Evolutionary conservation across 768 basidiomycete species (phyloP), one percentile per base, ranked within the genome.

Genomic region (Serendipita indica): DNA sequence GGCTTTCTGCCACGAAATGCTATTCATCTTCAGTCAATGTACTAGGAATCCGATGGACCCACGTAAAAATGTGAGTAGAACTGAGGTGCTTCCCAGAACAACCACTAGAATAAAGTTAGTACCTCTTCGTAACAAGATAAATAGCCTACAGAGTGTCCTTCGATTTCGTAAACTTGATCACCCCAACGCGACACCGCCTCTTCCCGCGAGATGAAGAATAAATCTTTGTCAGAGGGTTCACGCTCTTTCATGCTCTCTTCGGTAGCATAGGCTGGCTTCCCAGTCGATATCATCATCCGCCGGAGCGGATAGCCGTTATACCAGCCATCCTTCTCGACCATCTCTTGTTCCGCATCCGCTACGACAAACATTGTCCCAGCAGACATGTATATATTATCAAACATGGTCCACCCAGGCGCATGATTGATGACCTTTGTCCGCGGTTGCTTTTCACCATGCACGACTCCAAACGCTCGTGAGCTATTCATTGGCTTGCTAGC

Each of bases 351-450:
- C 61, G 32, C 25, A 57, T 14, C 33, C 60, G 28, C 22, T 58
- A 90, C 73, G 65, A 91, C 77, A 69, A 77, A 81, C 45, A 90
- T 75, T 0, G 88, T 89, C 5, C 86, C 86, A 62, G 89, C 85
- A 46, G 82, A 79, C 80, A 90, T 77, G 76, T 93, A 93, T 3
- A 93, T 67, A 67, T 90, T 82, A 27, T 77, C 77, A 69, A 88
- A 89, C 32, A 90, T 70, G 0, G 90, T 90, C 88, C 89, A 92
- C 37, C 89, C 89, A 28, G 82, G 82, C 3, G 81, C 82, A 58
- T 87, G 85, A 22, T 79, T 74, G 12, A 81, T 68, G 28, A 87
- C 65, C 13, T 75, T 71, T 0, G 84, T 86, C 45, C 74, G 70
- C 0, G 80, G 80, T 2, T 84, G 57, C 16, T 33, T 10, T n/a